Base-by-base conservation (phyloP, 345 rosid species). In the Orychophragmus violaceus region DNA sequence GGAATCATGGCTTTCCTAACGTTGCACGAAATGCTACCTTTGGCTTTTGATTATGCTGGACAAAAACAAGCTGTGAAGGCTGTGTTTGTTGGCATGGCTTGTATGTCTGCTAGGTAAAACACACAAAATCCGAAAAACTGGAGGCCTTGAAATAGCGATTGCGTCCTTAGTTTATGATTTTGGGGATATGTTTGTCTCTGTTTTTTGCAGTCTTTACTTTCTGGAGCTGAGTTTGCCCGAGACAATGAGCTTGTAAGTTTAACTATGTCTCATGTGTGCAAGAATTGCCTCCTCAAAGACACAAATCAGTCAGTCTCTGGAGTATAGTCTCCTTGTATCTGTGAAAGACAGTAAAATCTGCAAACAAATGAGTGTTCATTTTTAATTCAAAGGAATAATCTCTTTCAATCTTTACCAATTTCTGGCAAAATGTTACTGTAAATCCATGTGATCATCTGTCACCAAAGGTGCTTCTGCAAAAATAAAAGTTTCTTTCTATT, bases 1-100 rank as follows among this genome's bases (percentile, higher is more conserved):
- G 99, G 99, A 64, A 95, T 94, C 63, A 94, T 94, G 99, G 97
- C 99, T 27, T 94, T 94, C 81, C 84, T 94, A 19, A 94, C 99
- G 19, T 81, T 94, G 73, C 99, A 94, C 50, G 99, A 90, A 71
- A 90, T 94, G 99, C 86, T 94, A 56, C 99, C 99, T 4, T 81
- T 94, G 80, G 97, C 99, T 59, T 90, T 94, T 76, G 96, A 94
- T 78, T 94, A 94, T 80, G 97, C 96, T 14, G 99, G 97, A 28
- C 99, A 83, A 81, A 94, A 94, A 68, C 99, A 88, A 78, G 97
- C 97, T 55, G 96, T 90, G 28, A 90, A 94, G 78, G 97, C 97
- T 51, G 92, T 90, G 46, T 94, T 94, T 83, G 50, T 88, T 23
- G 99, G 99, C 28, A 94, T 90, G 99, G 95, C 91, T 52, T 94